Percentiles rank a stretch among this genome's conserved stretches.
Conservation (phyloP, 208 protist species). For the Trichomonas gallinae region DNA sequence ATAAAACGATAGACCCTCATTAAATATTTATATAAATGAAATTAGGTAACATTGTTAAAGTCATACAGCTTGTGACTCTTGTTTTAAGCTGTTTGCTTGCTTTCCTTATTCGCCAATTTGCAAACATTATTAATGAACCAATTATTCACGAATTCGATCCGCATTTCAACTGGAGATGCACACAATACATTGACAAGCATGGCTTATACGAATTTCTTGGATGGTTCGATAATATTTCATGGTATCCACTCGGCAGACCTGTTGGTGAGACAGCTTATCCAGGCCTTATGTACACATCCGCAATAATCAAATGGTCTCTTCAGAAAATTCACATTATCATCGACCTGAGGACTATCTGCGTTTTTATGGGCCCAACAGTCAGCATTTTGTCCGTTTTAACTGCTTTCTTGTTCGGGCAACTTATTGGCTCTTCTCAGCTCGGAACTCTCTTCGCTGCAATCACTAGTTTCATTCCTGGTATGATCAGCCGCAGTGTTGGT, state of each 20-base stretch:
- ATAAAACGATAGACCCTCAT: no score
- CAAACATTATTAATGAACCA: conserved; percentile 32
- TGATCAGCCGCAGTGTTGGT: conserved; percentile 80
- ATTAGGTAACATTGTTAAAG: background rate
- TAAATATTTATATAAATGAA: background rate
- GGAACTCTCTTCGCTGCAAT: background rate
- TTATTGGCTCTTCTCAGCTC: background rate
- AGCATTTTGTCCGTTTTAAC: background rate
- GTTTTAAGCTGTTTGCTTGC: conserved; percentile 23
- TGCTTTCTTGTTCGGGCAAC: background rate
- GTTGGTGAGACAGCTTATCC: conserved; percentile 91
- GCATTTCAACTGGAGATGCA: conserved; percentile 61
- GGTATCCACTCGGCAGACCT: conserved; percentile 89
- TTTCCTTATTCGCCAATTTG: conserved; percentile 34
- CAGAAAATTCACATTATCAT: conserved; percentile 63
- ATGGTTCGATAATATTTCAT: conserved; percentile 90
- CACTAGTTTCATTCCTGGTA: background rate
- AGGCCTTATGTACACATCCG: conserved; percentile 81
- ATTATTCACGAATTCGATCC: conserved; percentile 45
- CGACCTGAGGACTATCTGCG: conserved; percentile 80
- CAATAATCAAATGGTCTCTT: conserved; percentile 61
- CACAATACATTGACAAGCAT: conserved; percentile 58
- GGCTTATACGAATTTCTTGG: conserved; percentile 83
- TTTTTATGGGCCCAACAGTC: conserved; percentile 46
- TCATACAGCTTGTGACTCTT: background rate